Base-by-base conservation (phyloP, 2,329 filamentous ascomycete genomes). In the Ceratocystiopsis sp. region DNA sequence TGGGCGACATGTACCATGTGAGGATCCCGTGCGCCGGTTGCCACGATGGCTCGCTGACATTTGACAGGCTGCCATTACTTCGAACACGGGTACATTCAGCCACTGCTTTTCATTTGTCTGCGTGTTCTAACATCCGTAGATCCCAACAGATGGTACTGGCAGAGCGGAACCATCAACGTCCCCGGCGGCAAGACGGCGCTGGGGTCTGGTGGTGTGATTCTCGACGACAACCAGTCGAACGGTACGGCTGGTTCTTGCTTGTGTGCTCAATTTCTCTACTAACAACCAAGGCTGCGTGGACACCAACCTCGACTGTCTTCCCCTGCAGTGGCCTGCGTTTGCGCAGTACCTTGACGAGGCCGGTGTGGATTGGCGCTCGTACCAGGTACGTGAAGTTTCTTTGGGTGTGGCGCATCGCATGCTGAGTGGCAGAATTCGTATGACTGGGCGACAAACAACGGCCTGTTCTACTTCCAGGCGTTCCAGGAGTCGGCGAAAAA, bases 361-460 rank as follows among this genome's bases (percentile, higher is more conserved):
- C 2, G 65, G 62, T 15, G 62, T 67, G 17, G 62, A 61, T 1
- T 73, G 69, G 69, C 62, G 67, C 35, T 59, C 69, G 2, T 71
- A 59, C 49, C 67, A 71, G 25, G 25, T 29, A 29, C 25, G 9
- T 8, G 9, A 11, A 8, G 2, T 29, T 29, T 8, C 25, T 11
- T 9, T 21, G 21, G 8, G 21, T n/a, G 10, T 11, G 10, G 5
- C 10, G 10, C 2, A 8, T 29, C 7, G 5, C 25, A 29, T 29
- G 10, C 10, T 29, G 10, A 29, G 5, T 29, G 25, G 25, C 10
- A 29, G 49, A 60, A 67, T 42, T 58, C 56, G 33, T 52, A 43
- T 16, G 61, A 71, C 50, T 70, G 69, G 53, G 70, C 69, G 45
- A 68, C 69, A 37, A 69, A 73, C 51, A 73, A 71, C 51, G 63